Evolutionary conservation across 1,139 yeast genomes (phyloP), one percentile per base, ranked within the genome.

Genomic region (Protomyces gravidus): DNA sequence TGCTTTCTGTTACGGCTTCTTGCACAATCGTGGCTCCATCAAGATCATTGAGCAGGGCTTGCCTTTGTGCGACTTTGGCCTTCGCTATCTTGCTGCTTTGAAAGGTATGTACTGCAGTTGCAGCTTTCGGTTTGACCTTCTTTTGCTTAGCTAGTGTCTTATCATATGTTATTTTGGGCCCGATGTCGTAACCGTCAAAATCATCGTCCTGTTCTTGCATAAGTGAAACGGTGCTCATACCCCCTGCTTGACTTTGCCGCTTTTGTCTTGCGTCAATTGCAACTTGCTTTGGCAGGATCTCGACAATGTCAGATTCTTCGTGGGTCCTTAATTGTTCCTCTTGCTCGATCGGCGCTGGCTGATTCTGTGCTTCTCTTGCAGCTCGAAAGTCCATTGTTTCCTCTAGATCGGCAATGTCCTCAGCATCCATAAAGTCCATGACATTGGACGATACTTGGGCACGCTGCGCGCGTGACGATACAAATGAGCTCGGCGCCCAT

Each of bases 341-440:
- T 46, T 26, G 36, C 23, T 51, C 48, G 2, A 32, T n/a, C n/a
- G 21, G 11, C 25, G 32, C 30, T 7, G 46, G 30, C 4, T 11
- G 40, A 23, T 59, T 49, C 57, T 45, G 46, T 32, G 27, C 47
- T 30, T 39, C 48, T 26, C 30, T 36, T 36, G 51, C 59, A 23
- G 46, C 36, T 45, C n/a, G 50, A 27, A 65, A 42, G 7, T 49
- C 62, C 26, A 61, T 61, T n/a, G 61, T 46, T 47, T 50, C 64
- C 19, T 67, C 70, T 15, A 56, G 62, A 15, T 70, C 70, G n/a
- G 66, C 65, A 27, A 65, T 60, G 55, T 71, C 74, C 47, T 71
- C 74, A 15, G 69, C 72, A 60, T 71, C 74, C 72, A 71, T 70
- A 48, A 64, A 69, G 49, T 68, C 70, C 45, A 70, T 70, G 5